Base-by-base conservation (phyloP, 352 stramenopile genomes). In the Blastocystis sp. region DNA sequence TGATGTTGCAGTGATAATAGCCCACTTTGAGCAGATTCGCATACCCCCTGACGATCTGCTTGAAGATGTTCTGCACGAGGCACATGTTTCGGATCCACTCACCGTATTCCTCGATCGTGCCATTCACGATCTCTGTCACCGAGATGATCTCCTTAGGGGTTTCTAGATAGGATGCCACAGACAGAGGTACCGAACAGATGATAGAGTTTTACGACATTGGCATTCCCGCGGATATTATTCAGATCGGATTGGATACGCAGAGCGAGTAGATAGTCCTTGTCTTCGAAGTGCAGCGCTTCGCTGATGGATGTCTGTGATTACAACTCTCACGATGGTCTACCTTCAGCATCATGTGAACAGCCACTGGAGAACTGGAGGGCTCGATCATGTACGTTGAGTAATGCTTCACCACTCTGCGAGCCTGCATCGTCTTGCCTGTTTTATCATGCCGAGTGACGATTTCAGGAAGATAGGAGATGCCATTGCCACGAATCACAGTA, bases 181-280 rank as follows among this genome's bases (percentile, higher is more conserved):
- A 64, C 29, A 37, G 5, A 50, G 4, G 0, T 20, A 84, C 73
- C 73, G 20, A 84, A 23, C 8, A 84, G 73, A 43, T 84, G 73
- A 11, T 37, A 43, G 37, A 84, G 73, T 68, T 64, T 66, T 11
- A 84, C 47, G 1, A 84, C 73, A 43, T 84, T 50, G 2, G 20
- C 7, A 64, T 66, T 84, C 29, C 45, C 73, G 26, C 47, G 47
- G 9, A 43, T 50, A 29, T 64, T 66, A 20, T 66, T 64, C 3
- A 84, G 73, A 80, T 80, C 70, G 15, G 50, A 47, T 69, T 84
- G 73, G 26, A 84, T 64, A 9, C 47, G 73, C n/a, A 84, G 56
- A 2, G 50, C 73, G 15, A 39, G 73, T 29, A 54, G 73, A 13
- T 68, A 69, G 50, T 84, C 73, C n/a, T 84, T 84, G 23, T 84